Percentiles rank a stretch among this genome's conserved stretches.
These are phyloP conservation scores for Solanum chacoense DNA, from an alignment of 305 asterid species.

Conservation along the genomic window DNA sequence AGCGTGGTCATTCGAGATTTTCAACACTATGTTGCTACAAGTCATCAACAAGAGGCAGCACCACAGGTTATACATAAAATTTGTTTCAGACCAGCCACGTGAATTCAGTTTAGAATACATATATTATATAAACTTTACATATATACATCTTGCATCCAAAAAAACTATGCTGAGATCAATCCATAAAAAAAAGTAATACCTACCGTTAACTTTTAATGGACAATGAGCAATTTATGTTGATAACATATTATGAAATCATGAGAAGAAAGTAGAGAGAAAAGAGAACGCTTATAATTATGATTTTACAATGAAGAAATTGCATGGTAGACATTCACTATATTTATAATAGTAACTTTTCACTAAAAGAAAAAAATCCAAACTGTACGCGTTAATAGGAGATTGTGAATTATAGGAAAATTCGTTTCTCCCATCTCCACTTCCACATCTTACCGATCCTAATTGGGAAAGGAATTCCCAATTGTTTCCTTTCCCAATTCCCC, in stretches of 20 bases:
- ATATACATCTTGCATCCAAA: background rate
- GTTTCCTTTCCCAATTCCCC: background rate
- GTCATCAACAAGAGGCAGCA: background rate
- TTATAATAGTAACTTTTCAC: no score
- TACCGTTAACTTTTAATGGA: background rate
- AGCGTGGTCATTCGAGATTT: background rate
- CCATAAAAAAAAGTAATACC: background rate
- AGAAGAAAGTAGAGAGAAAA: background rate
- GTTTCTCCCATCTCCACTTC: background rate
- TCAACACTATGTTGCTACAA: background rate
- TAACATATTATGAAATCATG: rapidly evolving
- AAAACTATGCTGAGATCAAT: background rate
- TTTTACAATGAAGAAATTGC: background rate
- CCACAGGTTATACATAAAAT: background rate
- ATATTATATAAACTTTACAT: background rate
- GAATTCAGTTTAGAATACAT: background rate
- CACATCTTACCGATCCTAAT: background rate
- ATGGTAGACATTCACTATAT: background rate
- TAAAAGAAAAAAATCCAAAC: background rate
- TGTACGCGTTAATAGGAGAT: background rate
- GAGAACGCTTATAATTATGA: no score
- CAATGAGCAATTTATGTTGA: background rate
- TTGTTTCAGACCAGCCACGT: background rate
- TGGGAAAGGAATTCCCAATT: background rate
- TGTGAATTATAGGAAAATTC: background rate